These are phyloP conservation scores for Perkinsus chesapeaki DNA, from an alignment of 169 alveolate species.

Conservation along the genomic window DNA sequence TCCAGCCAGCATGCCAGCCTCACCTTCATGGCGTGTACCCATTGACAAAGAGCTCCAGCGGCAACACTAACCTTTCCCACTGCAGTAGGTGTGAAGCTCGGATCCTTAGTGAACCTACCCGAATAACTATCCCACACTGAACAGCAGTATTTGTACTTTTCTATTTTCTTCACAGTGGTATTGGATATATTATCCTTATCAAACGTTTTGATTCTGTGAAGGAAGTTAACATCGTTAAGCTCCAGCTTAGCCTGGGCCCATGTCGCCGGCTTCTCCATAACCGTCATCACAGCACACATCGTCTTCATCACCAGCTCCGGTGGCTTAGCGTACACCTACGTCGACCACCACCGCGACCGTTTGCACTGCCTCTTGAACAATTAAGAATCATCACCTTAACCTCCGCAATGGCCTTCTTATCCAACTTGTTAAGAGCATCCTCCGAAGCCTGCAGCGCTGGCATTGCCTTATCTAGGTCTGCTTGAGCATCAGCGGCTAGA, in stretches of 20 bases:
- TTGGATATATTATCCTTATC: constrained; percentile 82
- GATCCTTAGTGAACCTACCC: constrained; percentile 61
- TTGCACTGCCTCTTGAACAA: not conserved
- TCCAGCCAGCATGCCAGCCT: too few species aligned
- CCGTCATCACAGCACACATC: constrained; percentile 85
- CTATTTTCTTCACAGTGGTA: constrained; percentile 70
- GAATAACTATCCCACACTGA: not conserved
- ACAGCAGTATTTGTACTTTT: constrained; percentile 29
- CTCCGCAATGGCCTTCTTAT: constrained; percentile 87
- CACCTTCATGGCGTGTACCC: constrained; percentile 89
- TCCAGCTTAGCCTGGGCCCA: constrained; percentile 88
- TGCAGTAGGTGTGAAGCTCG: constrained; percentile 74
- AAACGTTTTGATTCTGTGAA: constrained; percentile 68
- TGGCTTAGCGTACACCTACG: constrained; percentile 69
- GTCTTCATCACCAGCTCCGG: constrained; percentile 84
- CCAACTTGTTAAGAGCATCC: constrained; percentile 87
- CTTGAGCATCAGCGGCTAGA: constrained; percentile 88
- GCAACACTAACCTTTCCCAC: constrained; percentile 79
- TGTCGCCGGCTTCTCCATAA: constrained; percentile 76
- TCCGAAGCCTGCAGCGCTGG: constrained; percentile 92
- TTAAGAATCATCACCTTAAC: constrained; percentile 43
- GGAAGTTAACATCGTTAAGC: constrained; percentile 83
- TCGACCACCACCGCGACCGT: not conserved
- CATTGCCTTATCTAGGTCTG: constrained; percentile 87
- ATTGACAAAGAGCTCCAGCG: constrained; percentile 87